Base-by-base conservation (phyloP, 2,329 filamentous ascomycete genomes). In the Botrytis hyacinthi region DNA sequence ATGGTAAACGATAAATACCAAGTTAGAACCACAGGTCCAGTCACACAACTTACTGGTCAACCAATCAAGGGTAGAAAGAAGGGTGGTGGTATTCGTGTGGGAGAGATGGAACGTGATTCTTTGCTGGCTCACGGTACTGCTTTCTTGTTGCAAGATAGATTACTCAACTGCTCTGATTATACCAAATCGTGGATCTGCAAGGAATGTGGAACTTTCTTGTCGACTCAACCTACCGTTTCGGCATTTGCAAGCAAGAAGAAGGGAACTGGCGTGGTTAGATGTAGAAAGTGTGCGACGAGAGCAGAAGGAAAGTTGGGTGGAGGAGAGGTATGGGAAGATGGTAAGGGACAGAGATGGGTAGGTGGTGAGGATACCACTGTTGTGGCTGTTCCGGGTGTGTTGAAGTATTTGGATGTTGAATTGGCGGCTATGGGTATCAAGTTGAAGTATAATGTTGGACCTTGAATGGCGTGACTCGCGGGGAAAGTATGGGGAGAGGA, bases 1-100 rank as follows among this genome's bases (percentile, higher is more conserved):
- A 99, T 99, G 96, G 96, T 99, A 73, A 98, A 98, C 88, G 96
- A 99, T 84, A 99, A 99, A 84, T 99, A 93, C 87, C 96, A 99
- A 83, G 96, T 98, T 73, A 91, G 96, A 83, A 98, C 96, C 4
- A 98, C 96, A 0, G 96, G 96, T 72, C 95, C 95, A 1, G 92
- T 98, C 61, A 96, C 96, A 72, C 89, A 92, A 37, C 90, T 96
- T 26, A 98, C 95, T 0, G 95, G 95, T 46, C 96, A 99, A 82
- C 96, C 96, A 59, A 96, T 99, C 86, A 98, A 98, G 86, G 96
- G 96, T 76, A 88, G 96, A 82, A 96, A 97, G 82, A 93, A 95
- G 83, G 96, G 95, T 81, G 96, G 96, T 85, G 96, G 96, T 91
- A 98, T 99, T 81, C 94, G 96, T 87, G 95, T 99, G 44, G 96